Conservation (phyloP, 495 filamentous ascomycete species). For the Cercophora newfieldiana region DNA sequence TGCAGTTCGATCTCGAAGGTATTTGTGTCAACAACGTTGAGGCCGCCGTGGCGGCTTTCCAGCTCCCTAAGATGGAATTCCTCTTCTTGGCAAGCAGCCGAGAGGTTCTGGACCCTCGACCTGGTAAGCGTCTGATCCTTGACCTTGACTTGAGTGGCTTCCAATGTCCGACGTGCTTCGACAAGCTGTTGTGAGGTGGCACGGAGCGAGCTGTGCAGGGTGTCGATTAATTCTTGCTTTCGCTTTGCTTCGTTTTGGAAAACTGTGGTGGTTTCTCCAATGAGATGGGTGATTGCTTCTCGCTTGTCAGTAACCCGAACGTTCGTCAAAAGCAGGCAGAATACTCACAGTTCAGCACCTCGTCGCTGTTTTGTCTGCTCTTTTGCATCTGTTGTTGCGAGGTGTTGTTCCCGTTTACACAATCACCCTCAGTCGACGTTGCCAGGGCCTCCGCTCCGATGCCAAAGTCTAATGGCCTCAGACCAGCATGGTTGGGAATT, state of each 20-base stretch:
- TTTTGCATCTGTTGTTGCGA: conserved; percentile 43
- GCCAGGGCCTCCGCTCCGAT: conserved; percentile 63
- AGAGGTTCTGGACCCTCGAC: conserved; percentile 50
- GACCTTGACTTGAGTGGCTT: conserved; percentile 61
- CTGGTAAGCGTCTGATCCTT: conserved; percentile 45
- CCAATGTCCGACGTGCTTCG: conserved; percentile 68
- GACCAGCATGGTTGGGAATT: conserved; percentile 83
- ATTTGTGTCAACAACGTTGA: conserved; percentile 33
- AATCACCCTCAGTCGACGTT: conserved; percentile 45
- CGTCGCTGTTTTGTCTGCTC: conserved; percentile 61
- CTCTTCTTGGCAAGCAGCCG: conserved; percentile 50
- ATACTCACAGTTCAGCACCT: conserved; percentile 67
- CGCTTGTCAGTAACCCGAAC: conserved; percentile 28
- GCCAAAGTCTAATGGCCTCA: conserved; percentile 87
- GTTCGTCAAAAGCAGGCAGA: conserved; percentile 11
- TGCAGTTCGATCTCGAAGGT: conserved; percentile 44
- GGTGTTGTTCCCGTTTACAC: conserved; percentile 30
- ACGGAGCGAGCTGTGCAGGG: conserved; percentile 72
- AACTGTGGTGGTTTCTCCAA: conserved; percentile 69
- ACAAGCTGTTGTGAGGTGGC: conserved; percentile 75
- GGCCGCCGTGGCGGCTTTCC: conserved; percentile 39
- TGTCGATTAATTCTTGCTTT: conserved; percentile 80
- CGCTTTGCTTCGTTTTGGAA: conserved; percentile 73
- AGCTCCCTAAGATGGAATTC: conserved; percentile 41
- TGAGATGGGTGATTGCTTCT: conserved; percentile 70